A percentile compares a stretch with the other conserved stretches of the same genome.
These are phyloP conservation scores for Silene uniflora DNA, from an alignment of 148 eudicot species.

Conservation along the genomic window DNA sequence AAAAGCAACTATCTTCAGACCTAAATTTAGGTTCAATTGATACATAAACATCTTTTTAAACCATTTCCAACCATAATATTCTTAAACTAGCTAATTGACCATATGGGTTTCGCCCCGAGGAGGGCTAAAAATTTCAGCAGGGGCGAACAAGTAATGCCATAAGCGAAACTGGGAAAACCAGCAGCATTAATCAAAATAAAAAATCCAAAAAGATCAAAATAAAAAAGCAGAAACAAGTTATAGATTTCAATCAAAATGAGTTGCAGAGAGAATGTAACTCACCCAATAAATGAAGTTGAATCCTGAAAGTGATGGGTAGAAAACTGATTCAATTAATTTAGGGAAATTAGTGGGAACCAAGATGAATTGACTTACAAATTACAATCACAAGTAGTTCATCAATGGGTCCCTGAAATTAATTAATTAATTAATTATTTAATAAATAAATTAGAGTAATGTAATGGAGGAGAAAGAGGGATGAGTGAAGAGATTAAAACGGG, in stretches of 20 bases:
- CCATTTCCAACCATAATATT: neutral
- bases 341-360: neutral
- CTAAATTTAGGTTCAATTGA: neutral
- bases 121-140: too few species aligned
- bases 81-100: neutral
- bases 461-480: neutral
- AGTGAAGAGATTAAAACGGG: neutral
- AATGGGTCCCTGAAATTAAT: neutral
- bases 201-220: neutral
- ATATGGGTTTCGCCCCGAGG: constrained; percentile 13
- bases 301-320: neutral
- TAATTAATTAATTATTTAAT: neutral
- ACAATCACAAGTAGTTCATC: neutral
- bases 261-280: neutral
- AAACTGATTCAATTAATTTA: neutral
- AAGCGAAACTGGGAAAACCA: too few species aligned
- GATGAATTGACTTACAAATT: neutral
- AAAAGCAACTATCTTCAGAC: neutral
- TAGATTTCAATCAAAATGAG: neutral
- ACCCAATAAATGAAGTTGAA: neutral
- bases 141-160: too few species aligned
- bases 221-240: neutral
- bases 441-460: neutral
- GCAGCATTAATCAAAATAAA: neutral
- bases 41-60: too few species aligned